phyloP scores from a whole-genome alignment of 805 yeast genomes.

The Hanseniaspora singularis region DNA sequence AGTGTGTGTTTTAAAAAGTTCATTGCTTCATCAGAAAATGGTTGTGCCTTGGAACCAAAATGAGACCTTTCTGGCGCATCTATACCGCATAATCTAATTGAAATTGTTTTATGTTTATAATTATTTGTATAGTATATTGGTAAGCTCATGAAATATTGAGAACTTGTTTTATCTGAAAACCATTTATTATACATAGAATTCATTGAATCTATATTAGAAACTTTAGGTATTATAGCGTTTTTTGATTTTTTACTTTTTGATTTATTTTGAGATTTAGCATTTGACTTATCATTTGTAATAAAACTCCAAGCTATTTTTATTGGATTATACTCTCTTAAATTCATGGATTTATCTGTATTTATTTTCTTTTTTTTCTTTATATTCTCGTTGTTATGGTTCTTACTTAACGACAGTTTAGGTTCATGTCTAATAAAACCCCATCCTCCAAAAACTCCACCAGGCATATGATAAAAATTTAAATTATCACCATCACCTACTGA shows the following conservation, averaged over 20 bases:
- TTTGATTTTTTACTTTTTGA: not conserved
- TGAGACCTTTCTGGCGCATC: conserved; percentile 96
- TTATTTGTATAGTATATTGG: conserved; percentile 24
- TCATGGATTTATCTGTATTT: not conserved
- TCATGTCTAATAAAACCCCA: conserved; percentile 82
- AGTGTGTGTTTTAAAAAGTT: conserved; percentile 59
- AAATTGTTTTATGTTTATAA: conserved; percentile 42
- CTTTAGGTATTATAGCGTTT: not conserved
- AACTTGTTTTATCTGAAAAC: conserved; percentile 16
- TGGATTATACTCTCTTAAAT: not conserved
- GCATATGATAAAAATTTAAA: conserved; percentile 82
- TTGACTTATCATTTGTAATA: not conserved
- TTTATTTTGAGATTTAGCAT: not conserved
- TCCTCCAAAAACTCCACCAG: conserved; percentile 78
- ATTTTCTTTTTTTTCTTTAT: not conserved
- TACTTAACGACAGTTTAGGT: conserved; percentile 35
- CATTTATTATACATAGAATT: conserved; percentile 5
- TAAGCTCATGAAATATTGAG: conserved; percentile 23
- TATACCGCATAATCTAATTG: conserved; percentile 76
- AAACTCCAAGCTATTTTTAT: conserved; percentile 1
- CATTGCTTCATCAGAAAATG: conserved; percentile 72
- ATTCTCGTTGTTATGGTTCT: conserved; percentile 24
- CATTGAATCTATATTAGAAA: not conserved
- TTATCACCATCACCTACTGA: conserved; percentile 95
- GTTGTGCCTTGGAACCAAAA: conserved; percentile 88